A percentile compares a stretch with the other conserved stretches of the same genome.
Evolutionary conservation across 306 rosid species (phyloP).

Genomic region (Vicia faba): DNA sequence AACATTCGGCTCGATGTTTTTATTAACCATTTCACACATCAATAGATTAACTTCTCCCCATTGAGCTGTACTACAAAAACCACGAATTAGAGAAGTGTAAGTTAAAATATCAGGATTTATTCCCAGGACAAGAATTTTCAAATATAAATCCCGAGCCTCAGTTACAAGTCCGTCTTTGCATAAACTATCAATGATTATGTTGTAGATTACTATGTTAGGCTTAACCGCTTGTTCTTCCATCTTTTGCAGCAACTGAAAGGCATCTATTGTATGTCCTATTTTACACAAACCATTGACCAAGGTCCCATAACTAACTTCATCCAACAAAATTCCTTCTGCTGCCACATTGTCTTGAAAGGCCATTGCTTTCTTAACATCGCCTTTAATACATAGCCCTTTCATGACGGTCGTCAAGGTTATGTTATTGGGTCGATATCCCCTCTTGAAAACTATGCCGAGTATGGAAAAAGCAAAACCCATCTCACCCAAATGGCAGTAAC

Average conservation of each 20-base stretch:
- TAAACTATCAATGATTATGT: constrained; percentile 39
- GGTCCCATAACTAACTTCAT: constrained; percentile 36
- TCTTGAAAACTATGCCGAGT: constrained; percentile 33
- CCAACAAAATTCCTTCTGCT: constrained; percentile 24
- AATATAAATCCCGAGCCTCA: constrained; percentile 36
- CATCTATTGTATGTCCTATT: constrained; percentile 21
- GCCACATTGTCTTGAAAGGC: constrained; percentile 25
- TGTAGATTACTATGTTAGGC: constrained; percentile 39
- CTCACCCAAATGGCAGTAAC: constrained; percentile 44
- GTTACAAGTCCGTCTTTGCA: constrained; percentile 40
- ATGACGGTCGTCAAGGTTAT: constrained; percentile 30
- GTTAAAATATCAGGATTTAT: constrained; percentile 38
- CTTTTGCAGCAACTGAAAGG: constrained; percentile 29
- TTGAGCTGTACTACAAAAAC: constrained; percentile 31
- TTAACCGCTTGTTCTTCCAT: constrained; percentile 26
- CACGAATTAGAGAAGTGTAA: constrained; percentile 44
- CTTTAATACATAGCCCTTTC: constrained; percentile 39
- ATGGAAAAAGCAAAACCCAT: constrained; percentile 42
- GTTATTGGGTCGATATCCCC: constrained; percentile 36
- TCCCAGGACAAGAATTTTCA: constrained; percentile 27
- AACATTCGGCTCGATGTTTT: constrained; percentile 36
- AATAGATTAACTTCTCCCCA: constrained; percentile 38
- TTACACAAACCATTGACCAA: constrained; percentile 45
- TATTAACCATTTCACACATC: constrained; percentile 40
- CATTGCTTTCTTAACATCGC: constrained; percentile 35